phyloP scores from a whole-genome alignment of 371 early-diverging fungal genomes.

The Dipsacomyces acuminosporus region DNA sequence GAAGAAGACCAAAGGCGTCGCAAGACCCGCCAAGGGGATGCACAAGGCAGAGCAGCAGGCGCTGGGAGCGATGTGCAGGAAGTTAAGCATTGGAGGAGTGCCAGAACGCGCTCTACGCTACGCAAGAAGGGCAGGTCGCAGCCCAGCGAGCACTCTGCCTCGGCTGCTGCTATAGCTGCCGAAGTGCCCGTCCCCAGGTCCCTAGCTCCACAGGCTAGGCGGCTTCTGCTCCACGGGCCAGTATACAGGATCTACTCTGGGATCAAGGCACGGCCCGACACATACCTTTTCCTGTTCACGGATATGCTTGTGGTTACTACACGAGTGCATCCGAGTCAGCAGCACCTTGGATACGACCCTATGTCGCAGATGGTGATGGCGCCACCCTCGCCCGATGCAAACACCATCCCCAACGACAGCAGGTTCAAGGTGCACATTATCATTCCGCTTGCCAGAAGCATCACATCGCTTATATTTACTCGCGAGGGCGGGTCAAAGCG shows the following conservation, averaged over 20 bases:
- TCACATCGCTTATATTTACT: slow-evolving; percentile 21
- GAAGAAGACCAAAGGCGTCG: slow-evolving; percentile 11
- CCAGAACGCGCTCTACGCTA: slow-evolving; percentile 39
- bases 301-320: slow-evolving; percentile 76
- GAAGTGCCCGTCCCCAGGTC: background rate
- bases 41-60: background rate
- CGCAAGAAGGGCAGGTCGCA: slow-evolving; percentile 19
- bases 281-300: slow-evolving; percentile 71
- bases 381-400: slow-evolving; percentile 28
- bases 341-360: background rate
- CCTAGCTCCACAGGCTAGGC: slow-evolving; percentile 49
- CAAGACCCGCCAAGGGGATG: slow-evolving; percentile 1
- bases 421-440: slow-evolving; percentile 35
- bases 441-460: slow-evolving; percentile 32
- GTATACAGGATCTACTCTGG: slow-evolving; percentile 66
- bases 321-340: slow-evolving; percentile 43
- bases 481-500: slow-evolving; percentile 43
- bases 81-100: slow-evolving; percentile 31
- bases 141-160: background rate
- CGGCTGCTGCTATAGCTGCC: background rate
- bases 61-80: slow-evolving; percentile 5
- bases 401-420: slow-evolving; percentile 12
- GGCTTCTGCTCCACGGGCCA: slow-evolving; percentile 69
- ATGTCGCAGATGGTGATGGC: slow-evolving; percentile 11
- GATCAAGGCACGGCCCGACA: slow-evolving; percentile 65